Base-by-base conservation (phyloP, 805 yeast species). In the Kuraishia molischiana region DNA sequence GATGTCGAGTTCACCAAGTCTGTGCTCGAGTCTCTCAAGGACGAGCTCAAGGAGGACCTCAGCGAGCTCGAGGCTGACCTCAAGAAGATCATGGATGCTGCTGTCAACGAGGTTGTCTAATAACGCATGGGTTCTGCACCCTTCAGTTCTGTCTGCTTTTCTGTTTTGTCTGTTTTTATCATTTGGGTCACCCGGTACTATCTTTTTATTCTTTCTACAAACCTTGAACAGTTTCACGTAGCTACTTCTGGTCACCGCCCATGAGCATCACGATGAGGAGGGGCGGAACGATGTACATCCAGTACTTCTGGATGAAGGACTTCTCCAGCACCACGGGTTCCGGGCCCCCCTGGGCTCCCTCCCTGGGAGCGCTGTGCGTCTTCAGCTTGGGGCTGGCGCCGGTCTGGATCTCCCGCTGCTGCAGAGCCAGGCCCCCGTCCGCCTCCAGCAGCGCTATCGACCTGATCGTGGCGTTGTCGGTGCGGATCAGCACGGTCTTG, bases 261-360 rank as follows among this genome's bases (percentile, higher is more conserved):
- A 46, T 33, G 17, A 65, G 17, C 46, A 61, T 41, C 39, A 67
- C 39, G 29, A 72, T 42, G 9, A 74, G 35, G 18, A 71, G 43
- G 11, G 73, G 72, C 2, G 77, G 74, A 5, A 73, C 73, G 19
- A 77, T 58, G 52, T 71, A 75, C 66, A 73, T 62, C 83, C 83
- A 77, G 54, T 77, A 69, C 51, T 69, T 69, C 50, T 76, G 81
- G 14, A 77, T 56, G 54, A 74, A 76, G 4, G 78, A 67, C 37
- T 60, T 54, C 24, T 58, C 58, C 11, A 24, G 15, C 21, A 15
- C 34, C n/a, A 8, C 28, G 3, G 8, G 20, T 14, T 36, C 19
- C 21, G 35, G 10, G 15, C 21, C 6, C n/a, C 28, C 28, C 28
- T 32, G 19, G 9, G 28, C 28, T n/a, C 18, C 19, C 19, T 31